Evolutionary conservation across 2,329 filamentous ascomycete genomes (phyloP).

Genomic region (Scopulariopsis brevicaulis): DNA sequence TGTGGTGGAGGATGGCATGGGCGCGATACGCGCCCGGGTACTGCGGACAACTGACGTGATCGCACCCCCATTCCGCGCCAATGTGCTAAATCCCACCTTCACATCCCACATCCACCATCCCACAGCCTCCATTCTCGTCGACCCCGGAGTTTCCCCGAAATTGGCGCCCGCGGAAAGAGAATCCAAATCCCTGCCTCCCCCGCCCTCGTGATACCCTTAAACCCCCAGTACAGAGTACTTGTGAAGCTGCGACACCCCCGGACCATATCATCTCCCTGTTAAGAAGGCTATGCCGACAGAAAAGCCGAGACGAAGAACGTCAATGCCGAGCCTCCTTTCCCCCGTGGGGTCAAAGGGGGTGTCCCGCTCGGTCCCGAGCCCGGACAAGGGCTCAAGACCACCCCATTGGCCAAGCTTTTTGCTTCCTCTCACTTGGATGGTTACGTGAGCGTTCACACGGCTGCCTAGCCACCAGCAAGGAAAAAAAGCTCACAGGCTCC

Average conservation of each 20-base stretch:
- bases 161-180: not conserved
- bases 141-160: not conserved
- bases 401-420: no score
- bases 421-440: no score
- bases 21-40: not conserved
- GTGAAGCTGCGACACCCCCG: no score
- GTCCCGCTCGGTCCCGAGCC: not conserved
- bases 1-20: not conserved
- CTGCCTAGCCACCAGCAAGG: not conserved
- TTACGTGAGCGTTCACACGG: no score
- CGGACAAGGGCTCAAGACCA: no score
- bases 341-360: not conserved
- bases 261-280: not conserved
- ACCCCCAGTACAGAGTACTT: not conserved
- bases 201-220: no score
- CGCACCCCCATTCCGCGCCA: slow-evolving; percentile 1
- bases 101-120: not conserved
- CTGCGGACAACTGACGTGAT: not conserved
- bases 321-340: not conserved
- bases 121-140: not conserved
- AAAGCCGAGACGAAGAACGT: no score
- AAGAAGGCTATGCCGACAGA: not conserved
- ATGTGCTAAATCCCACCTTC: not conserved
- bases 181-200: not conserved
- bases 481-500: not conserved